Evolutionary conservation across 345 rosid genomes (phyloP), one percentile per base, ranked within the genome.

Genomic region (Garcia nutans): DNA sequence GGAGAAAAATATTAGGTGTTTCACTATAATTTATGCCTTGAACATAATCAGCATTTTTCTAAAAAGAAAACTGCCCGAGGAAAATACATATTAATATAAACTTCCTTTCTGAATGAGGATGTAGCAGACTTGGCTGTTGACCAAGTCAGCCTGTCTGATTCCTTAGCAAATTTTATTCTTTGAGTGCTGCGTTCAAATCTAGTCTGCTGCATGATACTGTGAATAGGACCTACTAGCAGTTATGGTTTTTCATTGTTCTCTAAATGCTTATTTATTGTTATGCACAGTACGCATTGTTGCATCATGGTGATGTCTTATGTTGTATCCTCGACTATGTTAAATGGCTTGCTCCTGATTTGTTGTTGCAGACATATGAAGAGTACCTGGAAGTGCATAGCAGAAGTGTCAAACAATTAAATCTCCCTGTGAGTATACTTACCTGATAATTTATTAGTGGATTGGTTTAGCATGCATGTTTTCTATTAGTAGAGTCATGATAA

Each of bases 281-380:
- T 74, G 28, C 20, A 37, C 15, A 23, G 23, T 24, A 58, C 23
- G 0, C 22, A 7, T 31, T 71, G 19, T 47, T 71, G 16, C 11
- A 16, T 31, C 56, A 22, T 54, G 44, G n/a, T n/a, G 22, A 71
- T 37, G 10, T 41, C 13, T 45, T 54, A 28, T 22, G 12, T 19
- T 58, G 44, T 54, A 12, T 41, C 67, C 26, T 49, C 33, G 26
- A 52, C 20, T 4, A 12, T 23, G 2, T 37, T n/a, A 23, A 47
- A 37, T 78, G 76, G 33, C 72, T 62, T 59, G 56, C 63, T 44
- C 73, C 81, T 81, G 47, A 41, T 83, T 52, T 68, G 72, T 81
- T 80, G 7, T 78, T 85, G 89, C 93, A 95, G 97, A 89, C 99
- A 16, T 95, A 95, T 79, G 99, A 95, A 89, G 97, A 95, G 69